A percentile compares a stretch with the other conserved stretches of the same genome.
These are phyloP conservation scores for Solanum chilense DNA, from an alignment of 257 asterid species.

Conservation along the genomic window DNA sequence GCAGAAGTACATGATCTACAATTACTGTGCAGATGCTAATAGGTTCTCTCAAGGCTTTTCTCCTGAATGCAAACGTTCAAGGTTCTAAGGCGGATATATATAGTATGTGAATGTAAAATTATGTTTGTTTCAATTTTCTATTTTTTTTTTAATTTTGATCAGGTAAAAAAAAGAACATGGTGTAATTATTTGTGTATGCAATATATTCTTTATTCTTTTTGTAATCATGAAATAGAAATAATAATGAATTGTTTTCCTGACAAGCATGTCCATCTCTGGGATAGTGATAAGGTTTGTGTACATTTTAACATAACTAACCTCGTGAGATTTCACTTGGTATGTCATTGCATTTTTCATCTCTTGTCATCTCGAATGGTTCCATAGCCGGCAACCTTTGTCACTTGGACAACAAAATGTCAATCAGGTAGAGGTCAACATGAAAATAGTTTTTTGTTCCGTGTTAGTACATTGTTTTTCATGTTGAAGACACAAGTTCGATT, in stretches of 20 bases:
- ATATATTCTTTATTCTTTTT: neutral
- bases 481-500: too few relatives aligned
- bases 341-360: too few relatives aligned
- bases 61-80: constrained; percentile 19
- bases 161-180: neutral
- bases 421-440: too few relatives aligned
- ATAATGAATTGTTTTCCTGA: neutral
- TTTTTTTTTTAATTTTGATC: neutral
- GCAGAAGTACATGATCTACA: constrained; percentile 21
- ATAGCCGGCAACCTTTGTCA: too few relatives aligned
- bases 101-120: neutral
- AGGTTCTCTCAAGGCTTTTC: constrained; percentile 18
- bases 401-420: too few relatives aligned
- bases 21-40: constrained; percentile 17
- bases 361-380: too few relatives aligned
- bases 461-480: too few relatives aligned
- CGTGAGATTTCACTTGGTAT: too few relatives aligned
- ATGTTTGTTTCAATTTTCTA: neutral
- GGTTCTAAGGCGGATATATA: neutral
- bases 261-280: too few relatives aligned
- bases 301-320: too few relatives aligned
- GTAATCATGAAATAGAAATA: neutral
- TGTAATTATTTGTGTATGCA: neutral
- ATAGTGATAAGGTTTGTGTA: too few relatives aligned
- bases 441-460: too few relatives aligned